These are phyloP conservation scores for Cladophialophora bantiana DNA, from an alignment of 2,329 filamentous ascomycete species.

Conservation along the genomic window DNA sequence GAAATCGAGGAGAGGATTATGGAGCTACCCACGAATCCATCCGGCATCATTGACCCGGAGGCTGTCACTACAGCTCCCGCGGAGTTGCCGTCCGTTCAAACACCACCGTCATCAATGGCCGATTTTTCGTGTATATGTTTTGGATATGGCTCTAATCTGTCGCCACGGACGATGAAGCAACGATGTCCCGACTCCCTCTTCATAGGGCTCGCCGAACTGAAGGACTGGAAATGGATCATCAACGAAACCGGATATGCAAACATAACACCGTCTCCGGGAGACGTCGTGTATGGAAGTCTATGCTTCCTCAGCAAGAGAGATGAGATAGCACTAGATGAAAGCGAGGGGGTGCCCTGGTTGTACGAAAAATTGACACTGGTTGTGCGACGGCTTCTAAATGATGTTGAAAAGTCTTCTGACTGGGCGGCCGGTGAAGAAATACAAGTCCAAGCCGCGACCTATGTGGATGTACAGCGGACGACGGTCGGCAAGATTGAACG, in stretches of 20 bases:
- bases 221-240: conserved; percentile 55
- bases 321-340: conserved; percentile 37
- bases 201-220: conserved; percentile 51
- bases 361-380: conserved; percentile 38
- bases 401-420: conserved; percentile 11
- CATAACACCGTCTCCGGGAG: conserved; percentile 42
- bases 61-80: neutral
- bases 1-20: conserved; percentile 1
- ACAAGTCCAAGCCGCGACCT: conserved; percentile 23
- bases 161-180: conserved; percentile 54
- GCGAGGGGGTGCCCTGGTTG: conserved; percentile 25
- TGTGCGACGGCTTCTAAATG: conserved; percentile 35
- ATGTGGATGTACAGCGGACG: conserved; percentile 24
- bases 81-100: neutral
- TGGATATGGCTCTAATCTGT: conserved; percentile 58
- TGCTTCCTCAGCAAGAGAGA: conserved; percentile 31
- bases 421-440: conserved; percentile 12
- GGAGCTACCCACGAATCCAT: conserved; percentile 5
- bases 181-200: conserved; percentile 54
- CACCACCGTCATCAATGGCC: conserved; percentile 10
- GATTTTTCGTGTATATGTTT: conserved; percentile 48
- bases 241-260: conserved; percentile 59
- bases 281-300: conserved; percentile 28
- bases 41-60: conserved; percentile 16
- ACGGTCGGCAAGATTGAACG: conserved; percentile 23